Base-by-base conservation (phyloP, 805 yeast genomes). In the Priceomyces medius region DNA sequence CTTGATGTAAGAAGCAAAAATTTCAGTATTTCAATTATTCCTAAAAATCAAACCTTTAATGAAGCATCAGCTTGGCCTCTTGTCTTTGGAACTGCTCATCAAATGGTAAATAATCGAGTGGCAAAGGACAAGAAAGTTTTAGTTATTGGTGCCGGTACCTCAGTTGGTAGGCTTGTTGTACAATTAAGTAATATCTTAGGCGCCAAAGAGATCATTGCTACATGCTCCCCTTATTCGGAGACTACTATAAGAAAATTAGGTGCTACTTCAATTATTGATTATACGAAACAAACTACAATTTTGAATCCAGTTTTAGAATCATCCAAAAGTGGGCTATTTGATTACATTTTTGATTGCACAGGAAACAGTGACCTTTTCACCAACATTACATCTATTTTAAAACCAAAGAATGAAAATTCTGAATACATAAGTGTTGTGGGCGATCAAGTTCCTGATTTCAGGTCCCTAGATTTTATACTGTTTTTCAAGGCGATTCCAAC, bases 141-240 rank as follows among this genome's bases (percentile, higher is more conserved):
- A 36, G 72, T 87, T 16, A 64, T 85, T 35, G 96, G 96, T 28
- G 91, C 85, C 19, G 81, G 85, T 7, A 80, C 95, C 1, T 63
- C 82, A 10, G 89, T 84, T 12, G 89, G 90, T 17, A 56, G 71
- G 20, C 71, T 68, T 44, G 68, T 74, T 3, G 64, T 79, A 26
- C 86, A 81, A 57, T 57, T 85, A 31, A 78, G 83, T 7, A 81
- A 76, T 56, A 40, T 42, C 4, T 48, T 51, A 34, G 61, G 69
- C 2, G 77, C 79, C 7, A 62, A 63, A 19, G 71, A 71, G 9
- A 76, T 87, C 17, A 81, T 77, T 3, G 80, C 77, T 19, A 71
- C 80, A 2, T 77, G 83, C 54, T 79, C 84, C 2, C 59, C 73
- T 0, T 55, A 64, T 7, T 76, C 87, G 9, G 57, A 63, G 14